Base-by-base conservation (phyloP, 2,329 filamentous ascomycete species). In the Alternaria panax region DNA sequence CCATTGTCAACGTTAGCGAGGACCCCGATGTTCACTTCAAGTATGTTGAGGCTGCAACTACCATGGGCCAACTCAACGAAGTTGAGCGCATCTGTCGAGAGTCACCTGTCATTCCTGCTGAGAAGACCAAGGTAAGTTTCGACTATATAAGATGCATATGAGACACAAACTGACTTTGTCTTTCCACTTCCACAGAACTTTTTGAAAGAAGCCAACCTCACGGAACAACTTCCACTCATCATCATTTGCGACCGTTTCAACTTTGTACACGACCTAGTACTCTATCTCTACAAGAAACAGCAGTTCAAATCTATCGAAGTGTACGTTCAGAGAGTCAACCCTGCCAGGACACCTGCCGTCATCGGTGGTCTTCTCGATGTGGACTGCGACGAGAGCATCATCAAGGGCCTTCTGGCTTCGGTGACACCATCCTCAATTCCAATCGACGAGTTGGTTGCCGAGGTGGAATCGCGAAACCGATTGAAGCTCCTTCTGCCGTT, bases 221-320 rank as follows among this genome's bases (percentile, higher is more conserved):
- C 90, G 2, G 95, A 99, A 79, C 94, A 97, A 81, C 86, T 99
- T 42, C 95, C 95, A 42, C 84, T 99, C 54, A 99, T 99, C 81
- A 97, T 98, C 70, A 93, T 99, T 59, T 99, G 96, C 81, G 95
- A 99, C 77, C 92, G 94, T n/a, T 97, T 96, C 86, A 96, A 98
- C 83, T 97, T 99, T 75, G 92, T 98, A 41, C 95, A 99, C 75
- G 95, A 99, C 74, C 81, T 99, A 74, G 92, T 99, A 43, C 86
- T 99, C 22, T 97, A 95, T 81, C 87, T 99, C 8, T 99, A 99
- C 84, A 95, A 98, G 85, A 96, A 96, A 81, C 94, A 99, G 80
- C 94, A 98, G 76, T 99, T 97, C 86, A 93, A 96, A 82, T 97
- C 95, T 1, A 99, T 99, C 66, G 95, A 99, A 82, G 90, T 96